phyloP scores from a whole-genome alignment of 1,284 basidiomycete genomes.

The Acaromyces ingoldii region DNA sequence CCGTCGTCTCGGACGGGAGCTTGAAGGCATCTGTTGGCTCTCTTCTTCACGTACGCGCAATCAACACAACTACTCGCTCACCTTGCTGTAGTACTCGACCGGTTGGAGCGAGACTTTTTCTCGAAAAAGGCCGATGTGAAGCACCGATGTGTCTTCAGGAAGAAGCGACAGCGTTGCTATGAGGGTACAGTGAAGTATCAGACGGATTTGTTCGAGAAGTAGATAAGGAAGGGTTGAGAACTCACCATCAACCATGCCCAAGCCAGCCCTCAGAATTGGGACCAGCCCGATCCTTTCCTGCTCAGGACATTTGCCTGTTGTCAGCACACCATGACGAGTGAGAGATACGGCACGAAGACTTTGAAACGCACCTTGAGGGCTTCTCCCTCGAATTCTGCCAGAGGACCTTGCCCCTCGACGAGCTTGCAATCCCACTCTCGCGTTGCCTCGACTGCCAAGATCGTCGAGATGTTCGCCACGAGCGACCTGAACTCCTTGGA shows the following conservation, averaged over 20 bases:
- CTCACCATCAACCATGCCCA: constrained; percentile 75
- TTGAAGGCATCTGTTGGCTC: constrained; percentile 74
- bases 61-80: neutral
- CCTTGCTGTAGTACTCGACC: constrained; percentile 60
- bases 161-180: constrained; percentile 57
- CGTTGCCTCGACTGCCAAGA: constrained; percentile 35
- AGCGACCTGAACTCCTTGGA: constrained; percentile 38
- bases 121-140: constrained; percentile 82
- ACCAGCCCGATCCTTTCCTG: constrained; percentile 70
- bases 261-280: constrained; percentile 84
- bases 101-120: constrained; percentile 86
- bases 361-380: constrained; percentile 17
- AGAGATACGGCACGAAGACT: neutral
- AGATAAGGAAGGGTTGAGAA: neutral
- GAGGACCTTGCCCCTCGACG: constrained; percentile 35
- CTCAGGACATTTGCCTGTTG: neutral
- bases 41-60: neutral
- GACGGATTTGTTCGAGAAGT: too few species aligned
- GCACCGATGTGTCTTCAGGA: constrained; percentile 73
- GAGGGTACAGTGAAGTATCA: too few species aligned
- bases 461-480: constrained; percentile 26
- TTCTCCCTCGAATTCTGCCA: constrained; percentile 32
- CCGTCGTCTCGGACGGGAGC: constrained; percentile 69
- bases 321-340: neutral
- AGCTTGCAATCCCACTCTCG: constrained; percentile 17